Evolutionary conservation across 805 yeast species (phyloP), one percentile per base, ranked within the genome.

Genomic region (Wickerhamiella qilinensis): DNA sequence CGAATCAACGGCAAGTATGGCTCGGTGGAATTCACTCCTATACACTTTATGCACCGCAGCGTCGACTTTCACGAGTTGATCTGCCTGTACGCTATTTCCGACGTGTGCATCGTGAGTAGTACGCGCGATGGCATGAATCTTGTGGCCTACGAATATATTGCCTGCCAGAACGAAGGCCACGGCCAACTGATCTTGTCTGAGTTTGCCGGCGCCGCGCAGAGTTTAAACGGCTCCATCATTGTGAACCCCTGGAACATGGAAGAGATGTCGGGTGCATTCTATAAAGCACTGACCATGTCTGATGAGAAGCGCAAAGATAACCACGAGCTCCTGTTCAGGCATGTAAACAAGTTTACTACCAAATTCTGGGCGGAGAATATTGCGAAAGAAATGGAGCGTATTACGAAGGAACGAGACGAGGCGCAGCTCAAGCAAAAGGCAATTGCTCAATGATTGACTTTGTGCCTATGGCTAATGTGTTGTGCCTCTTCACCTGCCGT

Each of bases 171-270:
- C 45, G 76, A 77, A 35, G 75, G 75, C 44, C 76, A 84, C 45
- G 99, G 99, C 7, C 75, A 85, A 3, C 66, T 91, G 48, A 81
- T 91, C 36, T 58, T 91, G 45, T 78, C 93, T 31, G 99, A 91
- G 61, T 91, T 91, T 62, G 91, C 98, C 0, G 99, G 99, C 36
- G 98, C 98, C n/a, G 97, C 98, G 1, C 99, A 91, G 61, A 80
- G 93, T 1, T 65, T 91, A 46, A 88, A 91, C 54, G 99, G 99
- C 19, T 85, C 94, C 1, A 57, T 88, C 12, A 74, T 91, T 42
- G 94, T 91, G 17, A 91, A 91, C 54, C 99, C 99, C 3, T 91
- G 99, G 99, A 91, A 88, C 56, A 88, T 86, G 18, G 98, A 91
- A 48, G 98, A 91, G 49, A 60, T 88, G 54, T 75, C 93, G 16